phyloP scores from a whole-genome alignment of 495 filamentous ascomycete species.

The Xylaria flabelliformis region DNA sequence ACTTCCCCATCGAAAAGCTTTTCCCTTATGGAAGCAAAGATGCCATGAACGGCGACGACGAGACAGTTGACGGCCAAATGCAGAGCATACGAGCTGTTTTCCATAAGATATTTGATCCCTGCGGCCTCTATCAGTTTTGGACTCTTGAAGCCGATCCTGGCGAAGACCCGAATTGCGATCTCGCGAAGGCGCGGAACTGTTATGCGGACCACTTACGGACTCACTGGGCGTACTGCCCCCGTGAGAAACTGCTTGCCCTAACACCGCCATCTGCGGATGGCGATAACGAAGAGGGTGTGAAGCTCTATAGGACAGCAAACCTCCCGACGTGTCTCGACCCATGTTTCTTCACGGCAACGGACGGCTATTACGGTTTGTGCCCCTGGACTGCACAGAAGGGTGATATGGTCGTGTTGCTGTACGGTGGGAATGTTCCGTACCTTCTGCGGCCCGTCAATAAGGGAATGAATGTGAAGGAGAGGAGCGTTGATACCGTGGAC shows the following conservation, averaged over 20 bases:
- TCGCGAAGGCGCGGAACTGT: not conserved
- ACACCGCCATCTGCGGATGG: not conserved
- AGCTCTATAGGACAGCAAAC: not conserved
- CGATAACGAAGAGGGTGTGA: not conserved
- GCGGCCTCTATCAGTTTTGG: not conserved
- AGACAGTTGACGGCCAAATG: not conserved
- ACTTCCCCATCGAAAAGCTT: not conserved
- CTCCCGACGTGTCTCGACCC: not conserved
- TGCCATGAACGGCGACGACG: not conserved
- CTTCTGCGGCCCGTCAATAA: not conserved
- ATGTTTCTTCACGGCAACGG: not conserved
- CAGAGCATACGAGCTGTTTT: not conserved
- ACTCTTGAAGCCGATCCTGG: not conserved
- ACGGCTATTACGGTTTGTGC: not conserved
- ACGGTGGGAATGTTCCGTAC: not conserved
- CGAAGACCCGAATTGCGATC: not conserved
- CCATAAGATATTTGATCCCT: not conserved
- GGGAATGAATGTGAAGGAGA: not conserved
- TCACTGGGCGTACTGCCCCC: not conserved
- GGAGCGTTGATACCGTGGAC: not conserved
- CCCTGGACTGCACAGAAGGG: not conserved
- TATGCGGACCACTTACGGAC: not conserved
- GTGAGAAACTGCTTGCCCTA: not conserved
- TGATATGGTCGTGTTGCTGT: not conserved
- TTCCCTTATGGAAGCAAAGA: conserved; percentile 1